Conservation (phyloP, 2,329 filamentous ascomycete genomes). For the Curvularia eragrostidis region DNA sequence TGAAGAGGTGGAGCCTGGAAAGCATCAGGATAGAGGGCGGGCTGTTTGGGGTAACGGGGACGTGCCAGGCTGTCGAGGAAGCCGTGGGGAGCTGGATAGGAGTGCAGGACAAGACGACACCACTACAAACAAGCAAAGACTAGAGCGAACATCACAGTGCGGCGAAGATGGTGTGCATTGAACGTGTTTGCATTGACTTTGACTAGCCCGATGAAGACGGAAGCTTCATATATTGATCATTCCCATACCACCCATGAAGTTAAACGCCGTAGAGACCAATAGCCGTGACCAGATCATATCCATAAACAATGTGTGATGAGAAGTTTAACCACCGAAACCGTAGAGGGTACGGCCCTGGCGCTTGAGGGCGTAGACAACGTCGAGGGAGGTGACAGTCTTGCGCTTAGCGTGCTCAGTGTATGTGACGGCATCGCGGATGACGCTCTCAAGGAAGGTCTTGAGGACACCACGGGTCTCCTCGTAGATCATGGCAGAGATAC, state of each 20-base stretch:
- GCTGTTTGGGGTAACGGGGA: constrained; percentile 37
- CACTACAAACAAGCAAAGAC: background rate
- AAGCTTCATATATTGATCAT: constrained; percentile 35
- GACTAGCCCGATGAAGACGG: constrained; percentile 28
- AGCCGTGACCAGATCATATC: constrained; percentile 38
- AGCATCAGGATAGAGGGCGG: constrained; percentile 38
- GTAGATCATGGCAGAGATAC: constrained; percentile 71
- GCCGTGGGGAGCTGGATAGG: constrained; percentile 34
- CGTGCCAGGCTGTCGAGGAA: constrained; percentile 30
- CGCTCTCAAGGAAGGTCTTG: constrained; percentile 78
- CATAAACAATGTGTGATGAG: constrained; percentile 33
- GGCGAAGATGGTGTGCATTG: constrained; percentile 3
- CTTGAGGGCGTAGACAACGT: constrained; percentile 70
- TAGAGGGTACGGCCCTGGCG: constrained; percentile 76
- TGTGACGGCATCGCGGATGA: constrained; percentile 78
- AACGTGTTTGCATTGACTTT: constrained; percentile 40
- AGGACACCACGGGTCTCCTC: constrained; percentile 79
- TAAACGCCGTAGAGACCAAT: constrained; percentile 44
- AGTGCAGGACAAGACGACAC: background rate
- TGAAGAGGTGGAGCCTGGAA: constrained; percentile 41
- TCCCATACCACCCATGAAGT: constrained; percentile 33
- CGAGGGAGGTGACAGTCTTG: constrained; percentile 75
- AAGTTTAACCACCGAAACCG: constrained; percentile 83
- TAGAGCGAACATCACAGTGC: background rate
- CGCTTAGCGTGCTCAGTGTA: constrained; percentile 83